A percentile compares a stretch with the other conserved stretches of the same genome.
phyloP scores from a whole-genome alignment of 2,329 filamentous ascomycete genomes.

The Erysiphe neolycopersici region DNA sequence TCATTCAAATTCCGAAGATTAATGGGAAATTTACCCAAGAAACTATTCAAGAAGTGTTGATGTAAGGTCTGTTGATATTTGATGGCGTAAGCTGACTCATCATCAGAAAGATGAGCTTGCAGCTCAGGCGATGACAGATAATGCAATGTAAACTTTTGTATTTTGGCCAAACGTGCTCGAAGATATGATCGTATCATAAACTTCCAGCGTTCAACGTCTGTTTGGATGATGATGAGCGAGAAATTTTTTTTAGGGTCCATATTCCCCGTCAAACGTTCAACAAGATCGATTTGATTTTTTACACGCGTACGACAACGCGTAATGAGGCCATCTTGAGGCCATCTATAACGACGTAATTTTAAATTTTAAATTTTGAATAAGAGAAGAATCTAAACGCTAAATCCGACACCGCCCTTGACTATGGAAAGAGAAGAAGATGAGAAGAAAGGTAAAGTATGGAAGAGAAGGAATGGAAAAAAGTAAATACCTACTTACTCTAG shows the following conservation, averaged over 20 bases:
- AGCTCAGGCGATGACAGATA: constrained; percentile 33
- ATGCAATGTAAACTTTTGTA: constrained; percentile 51
- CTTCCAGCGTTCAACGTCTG: constrained; percentile 82
- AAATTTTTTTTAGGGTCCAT: constrained; percentile 86
- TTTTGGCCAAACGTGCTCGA: constrained; percentile 67
- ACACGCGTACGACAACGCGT: constrained; percentile 54
- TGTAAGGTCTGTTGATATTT: constrained; percentile 66
- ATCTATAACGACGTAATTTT: constrained; percentile 16
- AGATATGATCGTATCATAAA: constrained; percentile 68
- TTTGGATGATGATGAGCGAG: constrained; percentile 79
- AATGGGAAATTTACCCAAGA: constrained; percentile 57
- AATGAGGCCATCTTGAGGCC: constrained; percentile 46
- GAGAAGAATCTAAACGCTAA: neutral
- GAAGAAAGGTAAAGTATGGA: too few species aligned
- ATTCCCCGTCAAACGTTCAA: constrained; percentile 54
- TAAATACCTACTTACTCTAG: constrained; percentile 28
- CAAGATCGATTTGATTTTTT: constrained; percentile 39
- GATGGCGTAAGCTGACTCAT: constrained; percentile 59
- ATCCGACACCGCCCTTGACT: neutral
- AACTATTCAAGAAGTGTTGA: constrained; percentile 62
- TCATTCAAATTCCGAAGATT: constrained; percentile 70
- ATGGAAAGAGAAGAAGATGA: neutral
- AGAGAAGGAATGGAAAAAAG: constrained; percentile 6
- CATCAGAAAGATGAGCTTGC: constrained; percentile 38
- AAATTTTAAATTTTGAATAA: constrained; percentile 1